These are phyloP conservation scores for Podospora pseudocomata DNA, from an alignment of 495 filamentous ascomycete species.

Conservation along the genomic window DNA sequence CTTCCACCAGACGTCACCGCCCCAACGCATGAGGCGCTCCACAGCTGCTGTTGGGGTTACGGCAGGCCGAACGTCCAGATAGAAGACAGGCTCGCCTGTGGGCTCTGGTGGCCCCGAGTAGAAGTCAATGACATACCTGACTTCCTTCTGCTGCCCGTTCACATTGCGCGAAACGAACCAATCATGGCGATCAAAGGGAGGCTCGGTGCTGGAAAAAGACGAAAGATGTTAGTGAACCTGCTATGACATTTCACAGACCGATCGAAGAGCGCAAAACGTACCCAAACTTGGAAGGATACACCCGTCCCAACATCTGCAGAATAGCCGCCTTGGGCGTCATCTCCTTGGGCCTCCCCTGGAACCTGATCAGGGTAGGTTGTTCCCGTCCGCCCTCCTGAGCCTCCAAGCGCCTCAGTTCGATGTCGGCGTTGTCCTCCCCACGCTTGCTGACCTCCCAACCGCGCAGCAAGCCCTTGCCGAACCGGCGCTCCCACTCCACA, in stretches of 20 bases:
- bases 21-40: slow-evolving; percentile 85
- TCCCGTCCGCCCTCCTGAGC: slow-evolving; percentile 34
- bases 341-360: slow-evolving; percentile 83
- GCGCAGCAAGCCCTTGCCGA: slow-evolving; percentile 61
- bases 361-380: slow-evolving; percentile 71
- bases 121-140: slow-evolving; percentile 97
- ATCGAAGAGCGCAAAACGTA: slow-evolving; percentile 38
- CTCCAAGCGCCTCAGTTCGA: slow-evolving; percentile 33
- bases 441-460: slow-evolving; percentile 73
- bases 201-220: slow-evolving; percentile 53
- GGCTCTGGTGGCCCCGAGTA: slow-evolving; percentile 85
- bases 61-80: slow-evolving; percentile 91
- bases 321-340: slow-evolving; percentile 86
- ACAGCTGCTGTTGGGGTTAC: slow-evolving; percentile 78
- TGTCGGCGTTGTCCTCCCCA: slow-evolving; percentile 58
- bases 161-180: slow-evolving; percentile 80
- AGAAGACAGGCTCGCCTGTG: slow-evolving; percentile 92
- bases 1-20: slow-evolving; percentile 87
- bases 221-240: slow-evolving; percentile 5
- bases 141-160: slow-evolving; percentile 61
- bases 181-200: slow-evolving; percentile 97
- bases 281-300: slow-evolving; percentile 77
- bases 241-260: not conserved
- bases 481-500: slow-evolving; percentile 83
- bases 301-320: slow-evolving; percentile 67